A percentile compares a stretch with the other conserved stretches of the same genome.
These are phyloP conservation scores for Cymbopogon flexuosus DNA, from an alignment of 202 grass and related monocot genomes.

Conservation along the genomic window DNA sequence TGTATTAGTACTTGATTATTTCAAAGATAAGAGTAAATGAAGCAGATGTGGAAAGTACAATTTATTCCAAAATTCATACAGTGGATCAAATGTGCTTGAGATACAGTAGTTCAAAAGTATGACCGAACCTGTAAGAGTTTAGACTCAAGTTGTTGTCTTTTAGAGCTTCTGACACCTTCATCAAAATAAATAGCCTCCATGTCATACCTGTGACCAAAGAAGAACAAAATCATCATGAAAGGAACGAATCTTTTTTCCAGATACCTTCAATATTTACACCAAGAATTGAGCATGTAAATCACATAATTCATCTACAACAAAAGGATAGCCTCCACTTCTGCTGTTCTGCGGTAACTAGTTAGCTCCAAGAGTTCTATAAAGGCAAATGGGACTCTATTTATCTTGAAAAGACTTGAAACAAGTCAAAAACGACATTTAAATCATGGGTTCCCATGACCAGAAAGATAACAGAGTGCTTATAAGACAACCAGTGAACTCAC, in stretches of 20 bases:
- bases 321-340: constrained; percentile 2
- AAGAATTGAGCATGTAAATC: background rate
- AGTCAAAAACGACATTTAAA: background rate
- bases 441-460: background rate
- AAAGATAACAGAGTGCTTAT: constrained; percentile 16
- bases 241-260: background rate
- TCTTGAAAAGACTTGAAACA: constrained; percentile 1
- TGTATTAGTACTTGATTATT: background rate
- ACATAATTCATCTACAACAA: constrained; percentile 1
- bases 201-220: no score
- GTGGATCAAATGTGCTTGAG: background rate
- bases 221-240: background rate
- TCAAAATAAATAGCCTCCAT: no score
- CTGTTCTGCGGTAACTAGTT: background rate
- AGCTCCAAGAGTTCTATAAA: background rate
- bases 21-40: background rate
- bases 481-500: constrained; percentile 39
- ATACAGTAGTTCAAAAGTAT: constrained; percentile 6
- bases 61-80: background rate
- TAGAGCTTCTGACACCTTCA: no score
- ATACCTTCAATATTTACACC: background rate
- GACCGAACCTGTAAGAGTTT: constrained; percentile 57
- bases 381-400: background rate
- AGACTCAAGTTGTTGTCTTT: no score
- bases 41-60: background rate